phyloP scores from a whole-genome alignment of 768 basidiomycete genomes.

The Coprinopsis strossmayeri region DNA sequence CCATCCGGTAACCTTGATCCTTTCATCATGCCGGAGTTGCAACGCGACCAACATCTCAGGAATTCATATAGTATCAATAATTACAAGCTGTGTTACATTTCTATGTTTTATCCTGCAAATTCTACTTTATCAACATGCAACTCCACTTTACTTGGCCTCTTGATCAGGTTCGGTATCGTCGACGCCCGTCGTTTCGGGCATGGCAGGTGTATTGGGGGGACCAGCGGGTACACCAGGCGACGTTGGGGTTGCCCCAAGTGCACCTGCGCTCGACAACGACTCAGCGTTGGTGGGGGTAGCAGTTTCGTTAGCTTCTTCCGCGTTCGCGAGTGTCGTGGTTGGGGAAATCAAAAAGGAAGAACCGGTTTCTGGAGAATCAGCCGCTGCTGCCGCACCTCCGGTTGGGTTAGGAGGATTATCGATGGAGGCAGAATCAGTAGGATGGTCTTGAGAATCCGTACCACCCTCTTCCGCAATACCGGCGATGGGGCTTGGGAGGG shows the following conservation, averaged over 20 bases:
- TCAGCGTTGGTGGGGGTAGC: not conserved
- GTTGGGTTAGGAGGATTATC: constrained; percentile 1
- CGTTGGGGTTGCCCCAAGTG: not conserved
- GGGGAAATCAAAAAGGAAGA: constrained; percentile 10
- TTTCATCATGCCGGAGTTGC: not conserved
- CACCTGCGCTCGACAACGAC: constrained; percentile 1
- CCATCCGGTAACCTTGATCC: not conserved
- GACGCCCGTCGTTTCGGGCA: not conserved
- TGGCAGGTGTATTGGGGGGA: constrained; percentile 10
- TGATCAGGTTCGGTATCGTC: not conserved
- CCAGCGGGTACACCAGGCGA: constrained; percentile 8
- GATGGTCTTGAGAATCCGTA: constrained; percentile 3
- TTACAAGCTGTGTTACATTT: no score
- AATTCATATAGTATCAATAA: no score
- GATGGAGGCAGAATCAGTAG: not conserved
- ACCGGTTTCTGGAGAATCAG: not conserved
- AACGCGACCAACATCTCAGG: not conserved
- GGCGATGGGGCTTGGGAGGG: not conserved
- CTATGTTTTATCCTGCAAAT: no score
- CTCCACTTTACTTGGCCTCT: not conserved
- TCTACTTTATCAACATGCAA: no score
- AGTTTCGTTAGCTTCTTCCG: constrained; percentile 8
- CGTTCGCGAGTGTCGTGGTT: constrained; percentile 8
- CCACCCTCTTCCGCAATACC: not conserved
- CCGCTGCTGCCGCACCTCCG: not conserved